Percentiles rank a stretch among this genome's conserved stretches.
Conservation (phyloP, 2,329 filamentous ascomycete genomes). For the Epichloe glyceriae region DNA sequence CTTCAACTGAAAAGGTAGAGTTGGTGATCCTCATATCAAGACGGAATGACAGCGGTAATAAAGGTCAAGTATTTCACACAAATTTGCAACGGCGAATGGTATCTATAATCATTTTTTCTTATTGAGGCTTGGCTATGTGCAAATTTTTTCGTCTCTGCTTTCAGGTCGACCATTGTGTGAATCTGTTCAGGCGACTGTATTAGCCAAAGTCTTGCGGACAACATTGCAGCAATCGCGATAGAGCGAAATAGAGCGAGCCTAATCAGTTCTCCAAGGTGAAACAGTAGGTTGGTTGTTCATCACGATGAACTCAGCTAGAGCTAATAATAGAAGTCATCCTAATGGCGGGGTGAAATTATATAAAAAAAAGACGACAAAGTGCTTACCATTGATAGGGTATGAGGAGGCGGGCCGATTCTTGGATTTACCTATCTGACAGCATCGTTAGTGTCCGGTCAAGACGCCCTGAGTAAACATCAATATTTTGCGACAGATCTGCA, state of each 20-base stretch:
- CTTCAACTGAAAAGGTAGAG: conserved; percentile 34
- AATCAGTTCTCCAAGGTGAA: conserved; percentile 54
- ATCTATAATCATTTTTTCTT: not conserved
- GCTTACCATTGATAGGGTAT: not conserved
- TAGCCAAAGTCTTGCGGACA: not conserved
- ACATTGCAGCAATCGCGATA: not conserved
- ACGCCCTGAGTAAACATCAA: not conserved
- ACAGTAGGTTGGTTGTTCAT: conserved; percentile 28
- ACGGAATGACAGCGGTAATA: not conserved
- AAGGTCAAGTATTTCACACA: not conserved
- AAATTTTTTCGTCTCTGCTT: not conserved
- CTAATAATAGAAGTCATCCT: conserved; percentile 37
- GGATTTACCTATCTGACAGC: not conserved
- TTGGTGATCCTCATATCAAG: not conserved
- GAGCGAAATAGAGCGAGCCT: conserved; percentile 11
- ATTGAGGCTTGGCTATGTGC: not conserved
- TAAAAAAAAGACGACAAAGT: not conserved
- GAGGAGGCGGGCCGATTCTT: not conserved
- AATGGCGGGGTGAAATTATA: conserved; percentile 17
- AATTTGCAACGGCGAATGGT: not conserved
- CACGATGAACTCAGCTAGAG: conserved; percentile 43
- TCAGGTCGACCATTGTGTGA: not conserved
- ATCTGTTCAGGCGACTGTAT: not conserved
- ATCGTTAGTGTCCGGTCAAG: conserved; percentile 3
- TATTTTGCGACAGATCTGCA: not conserved